These are phyloP conservation scores for Alternaria arborescens DNA, from an alignment of 2,329 filamentous ascomycete species.

Conservation along the genomic window DNA sequence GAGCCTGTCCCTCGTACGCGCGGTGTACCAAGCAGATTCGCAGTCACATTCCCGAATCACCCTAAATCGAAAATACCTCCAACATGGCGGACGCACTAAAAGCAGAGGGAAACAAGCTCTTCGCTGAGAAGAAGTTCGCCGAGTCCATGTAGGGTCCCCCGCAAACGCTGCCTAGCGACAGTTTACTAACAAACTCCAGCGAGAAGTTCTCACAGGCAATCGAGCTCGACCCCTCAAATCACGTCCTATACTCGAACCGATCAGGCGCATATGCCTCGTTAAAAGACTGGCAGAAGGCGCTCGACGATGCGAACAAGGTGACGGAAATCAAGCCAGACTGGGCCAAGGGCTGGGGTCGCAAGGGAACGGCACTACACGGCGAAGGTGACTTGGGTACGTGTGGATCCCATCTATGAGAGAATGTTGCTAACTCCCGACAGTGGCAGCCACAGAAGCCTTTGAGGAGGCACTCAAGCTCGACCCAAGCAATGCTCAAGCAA, in stretches of 20 bases:
- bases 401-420: not conserved
- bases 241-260: conserved; percentile 97
- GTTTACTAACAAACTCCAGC: conserved; percentile 58
- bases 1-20: conserved; percentile 35
- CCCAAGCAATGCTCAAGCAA: conserved; percentile 88
- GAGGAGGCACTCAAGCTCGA: conserved; percentile 95
- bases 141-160: conserved; percentile 82
- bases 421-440: conserved; percentile 45
- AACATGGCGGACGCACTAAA: conserved; percentile 83
- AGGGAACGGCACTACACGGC: conserved; percentile 90
- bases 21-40: conserved; percentile 18
- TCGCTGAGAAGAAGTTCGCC: conserved; percentile 95
- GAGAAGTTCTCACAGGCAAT: conserved; percentile 96
- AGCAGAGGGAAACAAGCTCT: conserved; percentile 98
- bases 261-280: conserved; percentile 89
- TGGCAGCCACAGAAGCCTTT: conserved; percentile 87
- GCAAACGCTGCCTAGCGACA: conserved; percentile 18
- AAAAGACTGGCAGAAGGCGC: conserved; percentile 83
- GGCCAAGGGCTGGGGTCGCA: conserved; percentile 95
- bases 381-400: conserved; percentile 76
- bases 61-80: conserved; percentile 5
- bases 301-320: conserved; percentile 91
- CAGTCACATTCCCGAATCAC: conserved; percentile 9
- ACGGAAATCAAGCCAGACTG: conserved; percentile 96
- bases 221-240: conserved; percentile 84